A percentile compares a stretch with the other conserved stretches of the same genome.
These are phyloP conservation scores for Capsella rubella DNA, from an alignment of 441 rosid genomes.

Conservation along the genomic window DNA sequence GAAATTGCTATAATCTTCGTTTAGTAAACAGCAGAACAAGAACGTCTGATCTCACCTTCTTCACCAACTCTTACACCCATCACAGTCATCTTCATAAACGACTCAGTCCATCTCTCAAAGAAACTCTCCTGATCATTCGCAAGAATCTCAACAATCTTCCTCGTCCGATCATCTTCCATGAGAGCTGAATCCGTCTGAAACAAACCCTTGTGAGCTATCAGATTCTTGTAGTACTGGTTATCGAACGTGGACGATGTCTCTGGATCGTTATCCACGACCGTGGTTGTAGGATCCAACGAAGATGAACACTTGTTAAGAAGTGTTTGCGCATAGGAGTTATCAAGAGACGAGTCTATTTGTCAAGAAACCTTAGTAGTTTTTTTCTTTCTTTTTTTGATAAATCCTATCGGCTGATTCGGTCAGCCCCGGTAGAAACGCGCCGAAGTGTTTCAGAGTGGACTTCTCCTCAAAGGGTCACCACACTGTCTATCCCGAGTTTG, in stretches of 20 bases:
- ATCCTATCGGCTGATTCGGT: no score
- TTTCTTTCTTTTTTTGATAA: no score
- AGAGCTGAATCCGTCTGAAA: constrained; percentile 88
- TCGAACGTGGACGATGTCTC: constrained; percentile 68
- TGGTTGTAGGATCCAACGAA: constrained; percentile 42
- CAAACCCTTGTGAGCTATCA: constrained; percentile 66
- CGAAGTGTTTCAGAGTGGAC: no score
- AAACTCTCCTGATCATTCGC: constrained; percentile 67
- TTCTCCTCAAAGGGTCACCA: no score
- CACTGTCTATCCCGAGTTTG: no score
- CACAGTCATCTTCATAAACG: constrained; percentile 76
- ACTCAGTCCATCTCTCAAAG: constrained; percentile 65
- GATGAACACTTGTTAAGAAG: constrained; percentile 70
- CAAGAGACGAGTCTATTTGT: constrained; percentile 62
- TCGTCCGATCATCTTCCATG: constrained; percentile 62
- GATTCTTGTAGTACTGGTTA: constrained; percentile 74
- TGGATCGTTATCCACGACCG: constrained; percentile 69
- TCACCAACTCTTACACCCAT: constrained; percentile 69
- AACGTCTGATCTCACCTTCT: constrained; percentile 74
- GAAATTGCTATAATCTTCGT: no score
- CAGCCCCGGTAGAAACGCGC: no score
- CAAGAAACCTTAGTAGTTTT: no score
- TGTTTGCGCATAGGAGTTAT: constrained; percentile 58
- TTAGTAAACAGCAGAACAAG: constrained; percentile 58
- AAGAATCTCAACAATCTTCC: constrained; percentile 61